Evolutionary conservation across 257 asterid genomes (phyloP).

Genomic region (Sherardia arvensis): DNA sequence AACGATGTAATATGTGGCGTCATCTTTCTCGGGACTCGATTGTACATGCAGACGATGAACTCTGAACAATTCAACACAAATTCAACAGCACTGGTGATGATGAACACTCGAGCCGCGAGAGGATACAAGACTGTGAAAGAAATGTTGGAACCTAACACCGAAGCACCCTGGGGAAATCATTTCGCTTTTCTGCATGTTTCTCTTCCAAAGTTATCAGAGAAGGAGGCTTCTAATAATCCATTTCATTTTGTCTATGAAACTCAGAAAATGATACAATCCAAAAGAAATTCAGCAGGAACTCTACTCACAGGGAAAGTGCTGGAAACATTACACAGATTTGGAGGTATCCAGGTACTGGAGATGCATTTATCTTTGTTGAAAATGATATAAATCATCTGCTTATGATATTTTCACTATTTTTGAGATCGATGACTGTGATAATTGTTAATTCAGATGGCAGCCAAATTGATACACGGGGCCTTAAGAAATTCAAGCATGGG

Average conservation of each 20-base stretch:
- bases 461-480: background rate
- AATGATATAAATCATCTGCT: too few relatives aligned
- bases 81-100: constrained; percentile 60
- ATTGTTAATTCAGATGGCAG: background rate
- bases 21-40: constrained; percentile 48
- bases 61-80: constrained; percentile 22
- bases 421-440: background rate
- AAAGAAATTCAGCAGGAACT: constrained; percentile 48
- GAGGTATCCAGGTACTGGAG: constrained; percentile 83
- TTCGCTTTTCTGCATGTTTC: constrained; percentile 72
- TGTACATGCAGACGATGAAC: constrained; percentile 49
- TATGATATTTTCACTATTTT: background rate
- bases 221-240: constrained; percentile 20
- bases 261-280: constrained; percentile 30
- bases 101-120: constrained; percentile 59
- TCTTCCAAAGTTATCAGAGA: constrained; percentile 27
- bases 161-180: constrained; percentile 65
- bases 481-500: constrained; percentile 32
- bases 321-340: constrained; percentile 27
- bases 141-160: constrained; percentile 45
- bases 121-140: constrained; percentile 59
- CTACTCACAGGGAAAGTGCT: constrained; percentile 57
- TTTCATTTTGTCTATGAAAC: constrained; percentile 38
- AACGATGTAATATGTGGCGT: constrained; percentile 77
- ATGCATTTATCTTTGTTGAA: too few relatives aligned